phyloP scores from a whole-genome alignment of 2,329 filamentous ascomycete genomes.

The Cladosporium sp. region DNA sequence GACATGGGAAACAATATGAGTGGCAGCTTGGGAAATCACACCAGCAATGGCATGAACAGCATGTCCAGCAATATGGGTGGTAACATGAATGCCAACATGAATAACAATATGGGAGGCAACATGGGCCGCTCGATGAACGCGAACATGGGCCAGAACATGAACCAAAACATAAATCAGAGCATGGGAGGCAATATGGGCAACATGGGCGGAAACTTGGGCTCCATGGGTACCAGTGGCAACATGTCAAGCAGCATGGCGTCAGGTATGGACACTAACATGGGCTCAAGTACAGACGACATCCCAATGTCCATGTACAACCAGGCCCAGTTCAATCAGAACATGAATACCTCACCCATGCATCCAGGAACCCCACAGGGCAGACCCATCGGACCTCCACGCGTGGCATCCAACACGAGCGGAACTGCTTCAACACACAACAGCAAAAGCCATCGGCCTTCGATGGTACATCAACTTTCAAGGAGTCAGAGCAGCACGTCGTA shows the following conservation, averaged over 20 bases:
- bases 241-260: constrained; percentile 40
- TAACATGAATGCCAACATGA: background rate
- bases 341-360: constrained; percentile 46
- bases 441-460: constrained; percentile 16
- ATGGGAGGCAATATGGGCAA: constrained; percentile 2
- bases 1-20: constrained; percentile 44
- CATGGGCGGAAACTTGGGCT: background rate
- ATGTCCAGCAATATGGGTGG: constrained; percentile 27
- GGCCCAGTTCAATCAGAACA: constrained; percentile 42
- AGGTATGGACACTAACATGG: constrained; percentile 17
- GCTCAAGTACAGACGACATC: constrained; percentile 32
- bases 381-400: constrained; percentile 35
- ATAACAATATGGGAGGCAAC: background rate
- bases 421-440: constrained; percentile 33
- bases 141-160: too few species aligned
- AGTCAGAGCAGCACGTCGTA: constrained; percentile 19
- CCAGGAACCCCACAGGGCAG: constrained; percentile 23
- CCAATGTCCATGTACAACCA: constrained; percentile 43
- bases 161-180: too few species aligned
- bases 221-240: background rate
- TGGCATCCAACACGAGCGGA: constrained; percentile 36
- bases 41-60: background rate
- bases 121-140: background rate
- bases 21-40: constrained; percentile 26
- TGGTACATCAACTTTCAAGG: constrained; percentile 16